These are phyloP conservation scores for Spathaspora boniae DNA, from an alignment of 805 yeast genomes.

Conservation along the genomic window DNA sequence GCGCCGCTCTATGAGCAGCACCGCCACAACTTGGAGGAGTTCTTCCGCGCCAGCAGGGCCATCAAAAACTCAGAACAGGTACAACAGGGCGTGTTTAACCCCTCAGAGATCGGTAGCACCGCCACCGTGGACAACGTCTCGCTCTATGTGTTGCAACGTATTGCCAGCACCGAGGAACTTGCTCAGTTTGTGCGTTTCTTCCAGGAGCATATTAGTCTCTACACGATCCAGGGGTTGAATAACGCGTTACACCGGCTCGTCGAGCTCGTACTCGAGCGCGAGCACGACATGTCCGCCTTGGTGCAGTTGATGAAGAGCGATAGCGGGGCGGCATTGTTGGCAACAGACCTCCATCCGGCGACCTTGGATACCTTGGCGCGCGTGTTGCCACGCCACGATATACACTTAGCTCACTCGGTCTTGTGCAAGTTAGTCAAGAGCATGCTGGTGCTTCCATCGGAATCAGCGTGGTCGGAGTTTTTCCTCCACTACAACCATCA, in stretches of 20 bases:
- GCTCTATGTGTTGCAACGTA: conserved; percentile 8
- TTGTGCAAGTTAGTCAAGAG: conserved; percentile 3
- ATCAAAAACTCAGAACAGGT: conserved; percentile 15
- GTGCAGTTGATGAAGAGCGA: conserved; percentile 1
- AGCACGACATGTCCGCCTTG: too few relatives aligned
- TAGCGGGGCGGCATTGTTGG: background rate
- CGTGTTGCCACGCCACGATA: conserved; percentile 15
- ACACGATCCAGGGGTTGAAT: conserved; percentile 4
- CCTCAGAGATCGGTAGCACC: conserved; percentile 7
- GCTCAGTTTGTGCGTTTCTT: too few relatives aligned
- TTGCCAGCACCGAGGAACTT: background rate
- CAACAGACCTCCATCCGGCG: conserved; percentile 16
- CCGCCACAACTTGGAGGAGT: conserved; percentile 8
- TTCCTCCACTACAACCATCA: conserved; percentile 14
- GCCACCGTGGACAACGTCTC: conserved; percentile 12
- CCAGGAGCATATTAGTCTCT: too few relatives aligned
- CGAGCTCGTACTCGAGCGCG: background rate
- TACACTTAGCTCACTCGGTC: conserved; percentile 9
- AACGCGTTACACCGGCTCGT: background rate
- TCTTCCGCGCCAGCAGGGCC: conserved; percentile 12
- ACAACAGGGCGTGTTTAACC: conserved; percentile 11
- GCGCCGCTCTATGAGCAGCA: background rate
- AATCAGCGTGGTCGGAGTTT: conserved; percentile 18
- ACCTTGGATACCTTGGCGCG: conserved; percentile 23
- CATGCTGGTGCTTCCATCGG: conserved; percentile 17